Evolutionary conservation across 768 basidiomycete species (phyloP).

Genomic region (Kwoniella dejecticola): DNA sequence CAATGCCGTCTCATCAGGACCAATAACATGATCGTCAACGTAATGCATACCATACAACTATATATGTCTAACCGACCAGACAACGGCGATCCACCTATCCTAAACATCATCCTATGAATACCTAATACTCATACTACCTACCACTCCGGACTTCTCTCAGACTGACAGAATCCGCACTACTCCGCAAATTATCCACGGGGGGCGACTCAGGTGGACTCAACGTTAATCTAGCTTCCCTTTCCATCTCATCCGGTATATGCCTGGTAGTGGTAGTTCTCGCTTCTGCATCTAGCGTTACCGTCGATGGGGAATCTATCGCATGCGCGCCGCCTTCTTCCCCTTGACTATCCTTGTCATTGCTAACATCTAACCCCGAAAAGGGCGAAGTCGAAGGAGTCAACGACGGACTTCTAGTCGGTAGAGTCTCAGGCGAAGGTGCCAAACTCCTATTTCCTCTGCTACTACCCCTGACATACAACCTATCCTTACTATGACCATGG

Average conservation of each 20-base stretch:
- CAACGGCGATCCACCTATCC: no score
- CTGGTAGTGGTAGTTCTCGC: slow-evolving; percentile 6
- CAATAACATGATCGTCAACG: no score
- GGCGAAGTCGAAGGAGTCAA: not conserved
- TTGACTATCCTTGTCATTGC: not conserved
- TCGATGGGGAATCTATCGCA: slow-evolving; percentile 3
- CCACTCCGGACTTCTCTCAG: no score
- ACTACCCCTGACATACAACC: slow-evolving; percentile 10
- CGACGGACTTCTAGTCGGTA: not conserved
- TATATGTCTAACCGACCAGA: no score
- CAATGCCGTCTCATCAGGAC: no score
- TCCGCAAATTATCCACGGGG: not conserved
- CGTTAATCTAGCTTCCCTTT: slow-evolving; percentile 22
- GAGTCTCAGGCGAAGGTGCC: slow-evolving; percentile 20
- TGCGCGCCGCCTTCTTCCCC: not conserved
- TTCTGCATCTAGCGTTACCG: not conserved
- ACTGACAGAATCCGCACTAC: slow-evolving; percentile 9
- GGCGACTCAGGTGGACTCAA: slow-evolving; percentile 21
- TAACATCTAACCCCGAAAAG: not conserved
- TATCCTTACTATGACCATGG: not conserved
- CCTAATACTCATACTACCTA: no score
- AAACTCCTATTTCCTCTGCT: slow-evolving; percentile 6
- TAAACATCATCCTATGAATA: no score
- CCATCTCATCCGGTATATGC: slow-evolving; percentile 4
- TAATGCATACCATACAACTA: no score